phyloP scores from a whole-genome alignment of 2,329 filamentous ascomycete species.

The Fusarium euwallaceae region DNA sequence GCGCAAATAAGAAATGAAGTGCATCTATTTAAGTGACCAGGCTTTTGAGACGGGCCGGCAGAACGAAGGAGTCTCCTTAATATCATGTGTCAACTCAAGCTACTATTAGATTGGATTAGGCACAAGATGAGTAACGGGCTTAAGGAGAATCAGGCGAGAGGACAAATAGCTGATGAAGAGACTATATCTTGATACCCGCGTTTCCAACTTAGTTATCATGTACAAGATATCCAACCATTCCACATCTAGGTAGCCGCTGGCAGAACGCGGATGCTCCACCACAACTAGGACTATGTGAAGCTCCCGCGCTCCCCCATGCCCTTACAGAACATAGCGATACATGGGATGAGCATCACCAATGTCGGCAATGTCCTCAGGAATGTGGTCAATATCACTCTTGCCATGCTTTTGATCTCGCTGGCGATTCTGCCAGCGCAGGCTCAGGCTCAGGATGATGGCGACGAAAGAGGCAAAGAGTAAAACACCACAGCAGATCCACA shows the following conservation, averaged over 20 bases:
- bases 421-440: slow-evolving; percentile 25
- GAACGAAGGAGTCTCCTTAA: background rate
- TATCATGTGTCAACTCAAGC: background rate
- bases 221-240: background rate
- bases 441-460: slow-evolving; percentile 6
- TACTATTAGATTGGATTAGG: background rate
- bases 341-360: background rate
- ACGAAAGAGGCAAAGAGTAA: background rate
- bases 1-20: no score
- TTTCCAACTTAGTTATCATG: background rate
- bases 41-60: background rate
- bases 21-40: background rate
- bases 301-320: background rate
- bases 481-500: slow-evolving; percentile 6
- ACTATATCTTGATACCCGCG: background rate
- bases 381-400: background rate
- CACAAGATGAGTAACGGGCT: background rate
- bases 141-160: background rate
- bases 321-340: background rate
- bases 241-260: background rate
- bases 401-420: slow-evolving; percentile 6
- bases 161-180: background rate
- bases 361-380: background rate
- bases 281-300: background rate
- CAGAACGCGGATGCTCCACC: background rate